Evolutionary conservation across 345 rosid species (phyloP), one percentile per base, ranked within the genome.

Genomic region (Gossypium herbaceum): DNA sequence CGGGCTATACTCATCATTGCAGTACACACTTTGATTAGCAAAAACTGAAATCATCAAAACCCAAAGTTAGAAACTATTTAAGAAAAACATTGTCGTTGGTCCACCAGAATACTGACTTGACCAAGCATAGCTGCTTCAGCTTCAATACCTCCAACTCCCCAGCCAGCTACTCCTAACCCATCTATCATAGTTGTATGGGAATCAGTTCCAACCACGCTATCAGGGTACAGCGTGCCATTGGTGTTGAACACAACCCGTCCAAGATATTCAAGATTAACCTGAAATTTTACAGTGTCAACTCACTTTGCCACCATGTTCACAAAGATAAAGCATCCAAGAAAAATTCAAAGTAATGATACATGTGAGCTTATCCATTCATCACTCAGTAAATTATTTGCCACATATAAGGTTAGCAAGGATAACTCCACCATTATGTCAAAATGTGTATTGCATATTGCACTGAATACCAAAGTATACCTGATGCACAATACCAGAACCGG

Each of bases 61-160:
- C 13, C 16, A 67, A 17, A 4, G 6, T 45, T 13, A 11, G 22
- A 5, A 47, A 2, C 39, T 22, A 20, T 25, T 15, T 22, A 24
- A 16, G 67, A 24, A 55, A 45, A 69, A 43, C 19, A 10, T 4
- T 55, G 34, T 15, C 29, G 9, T n/a, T 25, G 19, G 72, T 70
- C 10, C 52, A 79, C 25, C 9, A 13, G 44, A 76, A 45, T 44
- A 73, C 45, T 52, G 85, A 93, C 98, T 97, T 95, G 99, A 75
- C 99, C 99, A 80, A 95, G 98, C 98, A 95, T 95, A 75, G 96
- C 84, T 54, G 99, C 97, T 84, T 95, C 98, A 24, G 98, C 98
- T 89, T 95, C 99, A 71, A 95, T 95, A 71, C 98, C 99, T 59
- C 99, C 99, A 78, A 95, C 99, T 75, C 99, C 99, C 99, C 98